These are phyloP conservation scores for Yamadazyma sp. DNA, from an alignment of 1,139 yeast genomes.

Conservation along the genomic window DNA sequence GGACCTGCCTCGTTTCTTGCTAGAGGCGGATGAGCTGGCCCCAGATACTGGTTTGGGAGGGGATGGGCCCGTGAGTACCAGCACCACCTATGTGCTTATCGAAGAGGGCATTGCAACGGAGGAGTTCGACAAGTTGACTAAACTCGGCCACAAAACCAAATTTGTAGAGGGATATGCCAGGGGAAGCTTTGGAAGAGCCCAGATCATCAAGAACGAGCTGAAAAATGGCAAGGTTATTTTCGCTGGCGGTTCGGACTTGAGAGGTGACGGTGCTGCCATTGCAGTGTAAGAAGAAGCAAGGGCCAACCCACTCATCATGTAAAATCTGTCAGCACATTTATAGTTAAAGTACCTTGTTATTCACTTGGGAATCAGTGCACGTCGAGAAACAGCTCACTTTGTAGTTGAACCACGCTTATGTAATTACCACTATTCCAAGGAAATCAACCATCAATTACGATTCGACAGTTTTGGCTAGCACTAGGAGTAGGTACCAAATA, in stretches of 20 bases:
- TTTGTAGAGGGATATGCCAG: conserved; percentile 49
- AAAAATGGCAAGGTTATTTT: conserved; percentile 45
- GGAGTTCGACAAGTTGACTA: conserved; percentile 42
- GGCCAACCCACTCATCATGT: no score
- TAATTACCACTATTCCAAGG: no score
- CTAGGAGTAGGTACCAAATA: no score
- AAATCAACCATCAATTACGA: no score
- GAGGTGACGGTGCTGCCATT: conserved; percentile 82
- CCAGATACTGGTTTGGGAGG: conserved; percentile 57
- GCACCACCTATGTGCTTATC: conserved; percentile 57
- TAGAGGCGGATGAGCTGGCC: conserved; percentile 48
- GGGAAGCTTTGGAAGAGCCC: conserved; percentile 67
- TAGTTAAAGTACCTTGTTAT: no score
- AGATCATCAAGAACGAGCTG: conserved; percentile 56
- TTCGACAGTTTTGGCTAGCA: no score
- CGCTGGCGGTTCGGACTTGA: conserved; percentile 72
- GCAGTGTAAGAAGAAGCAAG: conserved; percentile 30
- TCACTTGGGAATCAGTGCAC: no score
- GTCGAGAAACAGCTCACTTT: no score
- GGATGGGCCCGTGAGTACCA: conserved; percentile 65
- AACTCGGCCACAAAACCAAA: conserved; percentile 59
- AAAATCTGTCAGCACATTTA: no score
- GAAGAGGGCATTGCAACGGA: conserved; percentile 61
- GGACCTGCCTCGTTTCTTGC: conserved; percentile 74
- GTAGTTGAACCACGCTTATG: no score